A percentile compares a stretch with the other conserved stretches of the same genome.
These are phyloP conservation scores for Geotrichum aggregatum DNA, from an alignment of 1,139 yeast species.

Conservation along the genomic window DNA sequence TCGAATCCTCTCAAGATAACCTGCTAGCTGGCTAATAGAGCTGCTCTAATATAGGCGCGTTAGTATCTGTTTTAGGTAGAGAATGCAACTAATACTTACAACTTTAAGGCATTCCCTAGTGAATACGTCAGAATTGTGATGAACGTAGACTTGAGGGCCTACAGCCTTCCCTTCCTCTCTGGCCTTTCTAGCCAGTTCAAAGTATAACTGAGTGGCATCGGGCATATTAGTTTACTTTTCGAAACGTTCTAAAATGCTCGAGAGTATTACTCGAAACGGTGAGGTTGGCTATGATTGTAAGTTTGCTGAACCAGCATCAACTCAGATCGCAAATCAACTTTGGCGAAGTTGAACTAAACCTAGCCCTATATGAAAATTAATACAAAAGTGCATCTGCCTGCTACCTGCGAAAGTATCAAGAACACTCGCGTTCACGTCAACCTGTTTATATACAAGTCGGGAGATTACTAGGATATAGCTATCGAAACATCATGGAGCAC, in stretches of 20 bases:
- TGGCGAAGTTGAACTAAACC: neutral
- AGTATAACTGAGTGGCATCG: constrained; percentile 29
- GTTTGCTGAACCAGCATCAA: too few species aligned
- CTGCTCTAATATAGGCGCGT: constrained; percentile 18
- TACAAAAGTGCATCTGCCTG: neutral
- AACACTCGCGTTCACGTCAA: too few species aligned
- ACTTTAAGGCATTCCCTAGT: constrained; percentile 31
- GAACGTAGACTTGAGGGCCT: constrained; percentile 16
- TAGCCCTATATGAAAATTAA: neutral
- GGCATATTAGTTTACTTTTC: constrained; percentile 17
- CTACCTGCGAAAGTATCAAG: neutral
- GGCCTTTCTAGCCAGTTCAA: constrained; percentile 27
- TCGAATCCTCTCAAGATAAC: constrained; percentile 30
- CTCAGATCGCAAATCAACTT: too few species aligned
- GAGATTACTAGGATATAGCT: too few species aligned
- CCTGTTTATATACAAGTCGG: neutral
- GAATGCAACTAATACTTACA: constrained; percentile 24
- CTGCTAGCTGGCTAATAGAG: constrained; percentile 27
- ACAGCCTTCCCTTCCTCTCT: constrained; percentile 3
- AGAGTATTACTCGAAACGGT: too few species aligned
- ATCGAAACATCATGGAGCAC: too few species aligned
- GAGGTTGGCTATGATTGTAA: too few species aligned
- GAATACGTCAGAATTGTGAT: constrained; percentile 27
- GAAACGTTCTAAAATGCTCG: neutral
- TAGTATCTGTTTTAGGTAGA: too few species aligned